Percentiles rank a stretch among this genome's conserved stretches.
Evolutionary conservation across 1,284 basidiomycete species (phyloP).

Genomic region (Ganoderma boninense): DNA sequence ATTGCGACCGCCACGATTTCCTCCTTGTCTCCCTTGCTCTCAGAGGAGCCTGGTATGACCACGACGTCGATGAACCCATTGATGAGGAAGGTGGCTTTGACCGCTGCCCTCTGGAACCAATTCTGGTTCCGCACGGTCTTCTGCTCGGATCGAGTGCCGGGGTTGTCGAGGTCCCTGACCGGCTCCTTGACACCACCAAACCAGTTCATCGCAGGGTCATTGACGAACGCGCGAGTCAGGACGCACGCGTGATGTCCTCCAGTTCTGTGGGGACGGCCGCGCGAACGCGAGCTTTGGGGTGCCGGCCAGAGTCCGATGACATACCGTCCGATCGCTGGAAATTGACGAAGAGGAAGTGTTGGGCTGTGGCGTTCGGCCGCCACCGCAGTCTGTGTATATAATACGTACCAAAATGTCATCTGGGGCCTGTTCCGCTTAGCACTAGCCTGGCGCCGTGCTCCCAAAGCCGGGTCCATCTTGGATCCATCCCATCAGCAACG

Average conservation of each 20-base stretch:
- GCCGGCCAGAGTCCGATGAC: neutral
- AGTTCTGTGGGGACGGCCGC: slow-evolving; percentile 7
- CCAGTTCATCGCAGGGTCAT: slow-evolving; percentile 37
- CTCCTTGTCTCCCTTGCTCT: neutral
- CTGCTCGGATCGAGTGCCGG: neutral
- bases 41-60: slow-evolving; percentile 5
- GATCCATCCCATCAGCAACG: neutral
- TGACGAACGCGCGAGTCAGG: slow-evolving; percentile 31
- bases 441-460: neutral
- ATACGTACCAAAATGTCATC: neutral
- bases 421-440: neutral
- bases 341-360: neutral
- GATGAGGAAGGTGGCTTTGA: slow-evolving; percentile 15
- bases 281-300: slow-evolving; percentile 10
- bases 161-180: slow-evolving; percentile 21
- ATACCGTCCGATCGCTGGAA: neutral
- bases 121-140: slow-evolving; percentile 17
- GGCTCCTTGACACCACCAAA: slow-evolving; percentile 26
- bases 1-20: slow-evolving; percentile 4
- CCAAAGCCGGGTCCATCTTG: no score
- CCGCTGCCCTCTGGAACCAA: slow-evolving; percentile 25
- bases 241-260: slow-evolving; percentile 14
- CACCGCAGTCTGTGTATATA: neutral
- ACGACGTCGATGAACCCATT: slow-evolving; percentile 20
- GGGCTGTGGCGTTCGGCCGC: neutral